Base-by-base conservation (phyloP, 345 rosid species). In the Iberis pinnata region DNA sequence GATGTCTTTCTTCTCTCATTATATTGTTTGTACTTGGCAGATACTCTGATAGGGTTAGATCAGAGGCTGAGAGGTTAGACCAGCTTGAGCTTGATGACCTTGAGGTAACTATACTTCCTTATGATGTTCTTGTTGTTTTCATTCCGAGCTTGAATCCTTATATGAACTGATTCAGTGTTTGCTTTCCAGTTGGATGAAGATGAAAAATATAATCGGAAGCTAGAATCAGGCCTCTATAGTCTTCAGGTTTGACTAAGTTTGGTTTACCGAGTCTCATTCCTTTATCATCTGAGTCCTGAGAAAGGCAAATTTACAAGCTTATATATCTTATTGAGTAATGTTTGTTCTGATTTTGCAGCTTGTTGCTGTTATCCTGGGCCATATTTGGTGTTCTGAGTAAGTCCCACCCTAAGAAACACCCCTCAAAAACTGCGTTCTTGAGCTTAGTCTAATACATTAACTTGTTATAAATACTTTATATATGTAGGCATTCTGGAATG, bases 351-450 rank as follows among this genome's bases (percentile, higher is more conserved):
- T 53, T 29, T 16, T 79, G 78, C 93, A 92, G 98, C 70, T 88
- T 69, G 64, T 88, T 62, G 83, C 89, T 25, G 78, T 92, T 18
- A 81, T 92, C 49, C 70, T 92, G 63, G 96, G 98, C 38, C 89
- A 92, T 68, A 76, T 92, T 41, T 92, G 96, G 96, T 92, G 84
- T 74, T 76, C 96, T 7, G 98, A 88, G 98, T 90, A 87, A 82
- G 95, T 70, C 50, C 52, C 43, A 4, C 16, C 53, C 18, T 9
- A 7, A 18, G 10, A n/a, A n/a, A 44, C 45, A 35, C 25, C 18
- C 36, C 9, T 1, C 8, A 6, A 58, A 25, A 9, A 3, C 25
- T 59, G 26, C 9, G 6, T 33, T 25, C 25, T 32, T 56, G 16
- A 42, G 20, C 50, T 39, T 10, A 37, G 14, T 8, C 48, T 56